Evolutionary conservation across 352 stramenopile species (phyloP), one percentile per base, ranked within the genome.

Genomic region (Globisporangium acanthophoron): DNA sequence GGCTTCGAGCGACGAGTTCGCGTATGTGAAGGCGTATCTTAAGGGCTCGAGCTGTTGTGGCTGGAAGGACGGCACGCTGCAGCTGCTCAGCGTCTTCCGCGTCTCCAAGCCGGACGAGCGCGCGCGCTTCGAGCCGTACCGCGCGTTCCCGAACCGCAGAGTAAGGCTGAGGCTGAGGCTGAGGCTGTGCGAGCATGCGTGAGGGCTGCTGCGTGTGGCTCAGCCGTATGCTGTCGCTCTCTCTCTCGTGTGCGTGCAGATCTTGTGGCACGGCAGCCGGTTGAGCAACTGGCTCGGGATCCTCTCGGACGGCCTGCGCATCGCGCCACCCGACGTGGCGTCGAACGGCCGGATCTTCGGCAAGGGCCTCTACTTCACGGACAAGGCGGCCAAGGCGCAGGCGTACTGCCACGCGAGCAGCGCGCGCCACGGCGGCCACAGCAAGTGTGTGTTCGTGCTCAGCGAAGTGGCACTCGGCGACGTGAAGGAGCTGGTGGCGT

Each of bases 201-300:
- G 16, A 15, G 9, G 16, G 41, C n/a, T 27, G 8, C 7, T 29
- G 43, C 16, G 43, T n/a, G 20, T 11, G 21, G 44, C 44, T 49
- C 40, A 46, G 40, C 40, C 5, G 39, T 43, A 8, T 8, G 40
- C 16, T 20, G 4, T 46, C 15, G 6, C 4, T 9, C 15, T 11
- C 15, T 11, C 2, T 49, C 18, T 58, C 7, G 9, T 45, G 40
- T 16, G 20, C 11, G 8, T 67, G 61, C 67, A 87, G 77, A 80
- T 96, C 54, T 58, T 96, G 43, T 96, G 88, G 88, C 88, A 96
- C 45, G 88, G 87, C n/a, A 95, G 79, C 46, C 70, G 80, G 39
- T 64, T 94, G 59, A 73, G 67, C 57, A 96, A 96, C 61, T 94
- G 88, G 81, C 47, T 84, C 24, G 78, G 85, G 57, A 95, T 96